Evolutionary conservation across 768 basidiomycete genomes (phyloP), one percentile per base, ranked within the genome.

Genomic region (Xerocomus brunneocitrinus): DNA sequence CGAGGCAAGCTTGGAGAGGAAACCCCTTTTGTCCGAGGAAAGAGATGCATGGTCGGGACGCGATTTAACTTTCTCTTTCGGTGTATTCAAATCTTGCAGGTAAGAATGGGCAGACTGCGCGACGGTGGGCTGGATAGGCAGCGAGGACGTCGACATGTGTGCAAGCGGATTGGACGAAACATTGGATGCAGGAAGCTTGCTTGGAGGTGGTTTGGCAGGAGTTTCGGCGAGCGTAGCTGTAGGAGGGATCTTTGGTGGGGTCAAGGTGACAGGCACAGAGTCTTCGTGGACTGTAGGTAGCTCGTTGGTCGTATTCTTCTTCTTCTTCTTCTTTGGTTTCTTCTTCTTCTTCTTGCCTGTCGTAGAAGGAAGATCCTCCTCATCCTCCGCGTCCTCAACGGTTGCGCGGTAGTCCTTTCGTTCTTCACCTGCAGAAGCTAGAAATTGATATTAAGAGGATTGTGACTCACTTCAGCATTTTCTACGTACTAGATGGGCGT

Each of bases 71-170:
- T 92, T 91, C 58, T 72, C 70, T 65, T 89, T 89, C 25, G 74
- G 66, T 12, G 71, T 56, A 40, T 73, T 69, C 12, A 79, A 57
- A 28, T 81, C 73, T 60, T 84, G 78, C 24, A 89, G 61, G 67
- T 91, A 91, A 12, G 85, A 81, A 56, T 75, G 85, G 24, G 80
- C 79, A 19, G 89, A 91, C 66, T 87, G 85, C 1, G 85, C 85
- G 5, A 74, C 68, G 1, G 74, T 76, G 47, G 78, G 69, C 55
- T 78, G 77, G 32, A 76, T 68, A 16, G 77, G 74, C 8, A 80
- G 67, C 8, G 73, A 53, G 72, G 72, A 31, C 12, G 77, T 73
- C 16, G 78, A 78, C 54, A 62, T 65, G 58, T 54, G 50, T 56
- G 59, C 60, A 48, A 63, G 55, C 42, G 61, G 59, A 48, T 60